A percentile compares a stretch with the other conserved stretches of the same genome.
Conservation (phyloP, 768 basidiomycete genomes). For the Favolaschia claudopus region DNA sequence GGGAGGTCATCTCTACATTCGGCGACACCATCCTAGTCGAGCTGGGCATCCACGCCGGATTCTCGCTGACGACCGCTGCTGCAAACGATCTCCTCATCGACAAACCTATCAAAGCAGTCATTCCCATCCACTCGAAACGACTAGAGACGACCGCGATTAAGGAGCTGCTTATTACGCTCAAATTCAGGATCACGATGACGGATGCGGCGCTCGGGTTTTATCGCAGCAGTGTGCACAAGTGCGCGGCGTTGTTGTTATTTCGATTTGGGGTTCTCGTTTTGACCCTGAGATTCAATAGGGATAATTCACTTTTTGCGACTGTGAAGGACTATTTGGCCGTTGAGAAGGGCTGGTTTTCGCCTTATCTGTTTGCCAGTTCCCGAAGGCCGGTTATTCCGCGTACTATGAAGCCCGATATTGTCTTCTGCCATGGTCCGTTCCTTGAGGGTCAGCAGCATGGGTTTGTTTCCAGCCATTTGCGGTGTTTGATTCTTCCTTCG, state of each 20-base stretch:
- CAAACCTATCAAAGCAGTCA: slow-evolving; percentile 52
- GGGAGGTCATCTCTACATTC: slow-evolving; percentile 55
- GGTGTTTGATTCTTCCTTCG: neutral
- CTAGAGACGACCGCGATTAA: slow-evolving; percentile 68
- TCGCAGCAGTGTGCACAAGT: slow-evolving; percentile 66
- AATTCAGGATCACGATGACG: slow-evolving; percentile 62
- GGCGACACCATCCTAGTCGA: slow-evolving; percentile 69
- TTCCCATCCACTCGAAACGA: slow-evolving; percentile 60
- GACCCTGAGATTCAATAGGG: too few relatives aligned
- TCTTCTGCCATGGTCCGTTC: slow-evolving; percentile 74
- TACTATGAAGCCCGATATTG: slow-evolving; percentile 68
- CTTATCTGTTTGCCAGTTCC: slow-evolving; percentile 68
- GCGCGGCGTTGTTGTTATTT: slow-evolving; percentile 26
- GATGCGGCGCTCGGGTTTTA: slow-evolving; percentile 71
- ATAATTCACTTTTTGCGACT: slow-evolving; percentile 63
- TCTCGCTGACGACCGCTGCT: slow-evolving; percentile 55
- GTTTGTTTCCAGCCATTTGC: neutral
- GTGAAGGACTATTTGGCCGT: slow-evolving; percentile 70
- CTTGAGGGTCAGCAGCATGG: slow-evolving; percentile 48
- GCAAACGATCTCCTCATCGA: slow-evolving; percentile 63
- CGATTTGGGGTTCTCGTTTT: too few relatives aligned
- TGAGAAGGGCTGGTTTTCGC: slow-evolving; percentile 75
- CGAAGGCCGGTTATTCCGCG: slow-evolving; percentile 68
- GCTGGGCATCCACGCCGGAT: slow-evolving; percentile 60
- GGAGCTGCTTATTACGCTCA: slow-evolving; percentile 64